Evolutionary conservation across 106 monocot genomes (phyloP).

Genomic region (Platanthera guangdongensis): DNA sequence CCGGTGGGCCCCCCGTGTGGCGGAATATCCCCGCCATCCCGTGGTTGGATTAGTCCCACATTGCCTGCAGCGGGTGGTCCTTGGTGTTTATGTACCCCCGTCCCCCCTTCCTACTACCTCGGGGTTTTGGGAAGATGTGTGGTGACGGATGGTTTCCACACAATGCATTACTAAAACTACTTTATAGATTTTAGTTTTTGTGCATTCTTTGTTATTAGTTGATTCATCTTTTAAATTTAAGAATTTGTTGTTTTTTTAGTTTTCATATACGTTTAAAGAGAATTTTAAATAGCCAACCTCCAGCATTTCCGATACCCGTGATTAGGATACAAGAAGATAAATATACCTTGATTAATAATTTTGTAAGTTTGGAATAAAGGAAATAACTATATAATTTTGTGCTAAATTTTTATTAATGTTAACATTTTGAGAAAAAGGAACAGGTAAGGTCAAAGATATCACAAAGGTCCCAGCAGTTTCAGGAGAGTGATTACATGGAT

Average conservation of each 20-base stretch:
- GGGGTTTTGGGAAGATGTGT: too few relatives aligned
- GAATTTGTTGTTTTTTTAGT: neutral
- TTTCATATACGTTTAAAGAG: neutral
- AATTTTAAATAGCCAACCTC: neutral
- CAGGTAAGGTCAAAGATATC: slow-evolving; percentile 35
- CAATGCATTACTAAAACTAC: too few relatives aligned
- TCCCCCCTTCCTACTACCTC: too few relatives aligned
- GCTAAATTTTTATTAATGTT: neutral
- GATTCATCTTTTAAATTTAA: neutral
- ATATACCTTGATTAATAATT: neutral
- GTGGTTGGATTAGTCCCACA: too few relatives aligned
- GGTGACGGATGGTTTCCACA: too few relatives aligned
- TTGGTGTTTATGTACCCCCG: too few relatives aligned
- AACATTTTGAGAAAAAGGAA: slow-evolving; percentile 34
- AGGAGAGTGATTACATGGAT: slow-evolving; percentile 93
- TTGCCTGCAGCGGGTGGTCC: too few relatives aligned
- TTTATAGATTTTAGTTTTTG: too few relatives aligned
- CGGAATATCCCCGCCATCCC: too few relatives aligned
- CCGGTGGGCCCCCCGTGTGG: too few relatives aligned
- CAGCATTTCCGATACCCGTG: neutral
- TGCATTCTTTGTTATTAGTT: neutral
- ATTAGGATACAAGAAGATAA: neutral
- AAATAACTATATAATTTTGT: neutral
- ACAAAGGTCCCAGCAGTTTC: slow-evolving; percentile 55
- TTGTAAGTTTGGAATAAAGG: neutral